Conservation (phyloP, 1,139 yeast species). For the Saccharomyces pastorianus region DNA sequence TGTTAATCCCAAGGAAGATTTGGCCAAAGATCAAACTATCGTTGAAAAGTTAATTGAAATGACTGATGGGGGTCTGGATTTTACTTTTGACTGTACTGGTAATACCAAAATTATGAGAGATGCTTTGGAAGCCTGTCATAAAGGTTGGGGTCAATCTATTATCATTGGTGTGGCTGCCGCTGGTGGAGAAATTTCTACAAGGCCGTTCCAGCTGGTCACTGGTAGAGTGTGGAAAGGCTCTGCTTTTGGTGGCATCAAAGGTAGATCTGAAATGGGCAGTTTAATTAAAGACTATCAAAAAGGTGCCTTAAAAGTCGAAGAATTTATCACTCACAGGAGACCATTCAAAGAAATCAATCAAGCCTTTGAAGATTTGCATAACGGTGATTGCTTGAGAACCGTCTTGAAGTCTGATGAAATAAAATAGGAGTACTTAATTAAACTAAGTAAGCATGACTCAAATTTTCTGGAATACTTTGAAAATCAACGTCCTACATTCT, state of each 20-base stretch:
- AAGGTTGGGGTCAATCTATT: constrained; percentile 96
- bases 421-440: not conserved
- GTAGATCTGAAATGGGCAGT: constrained; percentile 90
- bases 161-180: constrained; percentile 98
- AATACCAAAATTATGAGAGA: constrained; percentile 89
- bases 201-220: constrained; percentile 98
- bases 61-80: constrained; percentile 96
- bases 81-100: constrained; percentile 96
- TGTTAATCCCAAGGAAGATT: constrained; percentile 63
- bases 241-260: constrained; percentile 98
- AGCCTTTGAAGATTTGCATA: constrained; percentile 92
- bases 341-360: constrained; percentile 67
- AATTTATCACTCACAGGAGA: constrained; percentile 88
- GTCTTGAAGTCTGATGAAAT: constrained; percentile 42
- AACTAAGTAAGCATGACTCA: not conserved
- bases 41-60: constrained; percentile 78
- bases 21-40: constrained; percentile 65
- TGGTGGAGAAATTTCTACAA: constrained; percentile 89
- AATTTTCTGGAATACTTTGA: not conserved
- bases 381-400: constrained; percentile 90
- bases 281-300: constrained; percentile 76
- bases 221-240: constrained; percentile 99
- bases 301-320: constrained; percentile 85
- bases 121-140: constrained; percentile 94
- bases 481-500: not conserved